These are phyloP conservation scores for Gossypium thurberi DNA, from an alignment of 345 rosid genomes.

Conservation along the genomic window DNA sequence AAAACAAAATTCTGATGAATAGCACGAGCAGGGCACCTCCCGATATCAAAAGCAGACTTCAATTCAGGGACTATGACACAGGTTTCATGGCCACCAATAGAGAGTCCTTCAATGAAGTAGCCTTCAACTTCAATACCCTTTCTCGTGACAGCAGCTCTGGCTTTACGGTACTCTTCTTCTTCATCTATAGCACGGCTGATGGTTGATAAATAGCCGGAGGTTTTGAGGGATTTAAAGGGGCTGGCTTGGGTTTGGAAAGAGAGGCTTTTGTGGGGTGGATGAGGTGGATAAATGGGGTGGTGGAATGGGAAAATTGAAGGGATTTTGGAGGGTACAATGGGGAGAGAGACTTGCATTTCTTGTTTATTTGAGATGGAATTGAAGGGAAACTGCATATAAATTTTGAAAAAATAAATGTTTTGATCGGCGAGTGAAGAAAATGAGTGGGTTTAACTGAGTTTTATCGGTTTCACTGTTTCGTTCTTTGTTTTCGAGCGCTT, in stretches of 20 bases:
- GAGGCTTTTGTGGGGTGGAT: slow-evolving; percentile 13
- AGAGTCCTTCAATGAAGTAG: slow-evolving; percentile 68
- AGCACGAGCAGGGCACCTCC: slow-evolving; percentile 81
- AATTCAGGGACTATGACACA: slow-evolving; percentile 83
- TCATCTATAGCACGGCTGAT: slow-evolving; percentile 72
- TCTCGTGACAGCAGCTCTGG: slow-evolving; percentile 72
- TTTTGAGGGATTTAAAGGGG: slow-evolving; percentile 28
- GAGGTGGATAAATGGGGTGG: slow-evolving; percentile 3
- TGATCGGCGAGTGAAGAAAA: not conserved
- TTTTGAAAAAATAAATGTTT: not conserved
- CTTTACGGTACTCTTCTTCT: slow-evolving; percentile 82
- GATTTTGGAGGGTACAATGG: slow-evolving; percentile 30
- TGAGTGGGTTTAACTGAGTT: slow-evolving; percentile 7
- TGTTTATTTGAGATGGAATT: not conserved
- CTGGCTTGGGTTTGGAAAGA: slow-evolving; percentile 26
- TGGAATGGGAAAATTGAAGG: slow-evolving; percentile 35
- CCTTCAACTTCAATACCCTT: slow-evolving; percentile 74
- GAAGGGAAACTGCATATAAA: not conserved
- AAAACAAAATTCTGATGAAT: slow-evolving; percentile 89
- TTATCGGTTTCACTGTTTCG: not conserved
- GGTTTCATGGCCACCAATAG: slow-evolving; percentile 85
- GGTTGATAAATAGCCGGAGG: slow-evolving; percentile 51
- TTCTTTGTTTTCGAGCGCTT: not conserved
- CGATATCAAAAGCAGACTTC: slow-evolving; percentile 90
- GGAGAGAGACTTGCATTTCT: slow-evolving; percentile 39